phyloP scores from a whole-genome alignment of 1,284 basidiomycete species.

The Moesziomyces aphidis region DNA sequence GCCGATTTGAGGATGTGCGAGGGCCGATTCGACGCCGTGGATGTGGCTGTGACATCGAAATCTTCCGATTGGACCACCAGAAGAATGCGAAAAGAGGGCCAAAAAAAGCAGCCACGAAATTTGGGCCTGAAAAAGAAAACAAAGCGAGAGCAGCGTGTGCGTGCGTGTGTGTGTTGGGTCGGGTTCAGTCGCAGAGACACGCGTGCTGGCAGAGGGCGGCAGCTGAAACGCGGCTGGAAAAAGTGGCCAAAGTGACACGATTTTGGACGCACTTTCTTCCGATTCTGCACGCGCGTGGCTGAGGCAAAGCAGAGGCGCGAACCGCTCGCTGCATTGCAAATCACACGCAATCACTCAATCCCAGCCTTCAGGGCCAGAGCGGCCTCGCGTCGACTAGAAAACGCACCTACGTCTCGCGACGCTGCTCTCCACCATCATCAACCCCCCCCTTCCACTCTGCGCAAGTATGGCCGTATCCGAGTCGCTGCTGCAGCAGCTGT shows the following conservation, averaged over 20 bases:
- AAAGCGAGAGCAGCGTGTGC: not conserved
- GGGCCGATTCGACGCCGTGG: not conserved
- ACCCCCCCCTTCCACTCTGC: too few species aligned
- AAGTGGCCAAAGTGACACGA: not conserved
- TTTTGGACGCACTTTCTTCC: not conserved
- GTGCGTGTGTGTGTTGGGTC: constrained; percentile 1
- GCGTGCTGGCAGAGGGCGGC: too few species aligned
- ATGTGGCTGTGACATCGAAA: not conserved
- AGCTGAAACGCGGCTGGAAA: not conserved
- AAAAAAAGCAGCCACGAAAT: constrained; percentile 1
- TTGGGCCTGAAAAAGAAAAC: not conserved
- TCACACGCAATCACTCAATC: not conserved
- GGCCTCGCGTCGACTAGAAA: too few species aligned
- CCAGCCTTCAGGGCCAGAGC: not conserved
- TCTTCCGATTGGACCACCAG: not conserved
- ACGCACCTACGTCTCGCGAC: too few species aligned
- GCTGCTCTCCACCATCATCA: constrained; percentile 1
- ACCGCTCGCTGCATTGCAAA: not conserved
- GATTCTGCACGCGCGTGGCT: too few species aligned
- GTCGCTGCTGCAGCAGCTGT: constrained; percentile 35
- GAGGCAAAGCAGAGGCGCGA: too few species aligned
- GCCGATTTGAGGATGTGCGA: not conserved
- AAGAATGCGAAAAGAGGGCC: not conserved
- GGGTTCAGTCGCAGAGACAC: too few species aligned
- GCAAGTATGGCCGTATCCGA: constrained; percentile 9